Conservation (phyloP, 2,329 filamentous ascomycete species). For the Huntiella decipiens region DNA sequence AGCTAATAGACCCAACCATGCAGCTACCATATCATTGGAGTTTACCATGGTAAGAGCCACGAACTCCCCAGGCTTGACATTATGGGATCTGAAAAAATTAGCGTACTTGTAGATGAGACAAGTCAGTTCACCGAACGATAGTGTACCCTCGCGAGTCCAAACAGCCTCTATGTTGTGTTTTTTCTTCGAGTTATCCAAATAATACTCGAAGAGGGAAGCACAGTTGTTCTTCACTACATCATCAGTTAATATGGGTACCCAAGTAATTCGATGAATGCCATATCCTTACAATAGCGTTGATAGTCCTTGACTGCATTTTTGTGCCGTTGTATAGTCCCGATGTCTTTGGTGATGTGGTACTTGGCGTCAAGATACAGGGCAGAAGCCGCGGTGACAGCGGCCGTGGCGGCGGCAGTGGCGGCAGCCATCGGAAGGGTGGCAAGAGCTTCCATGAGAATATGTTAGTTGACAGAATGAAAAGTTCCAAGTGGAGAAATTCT, state of each 20-base stretch:
- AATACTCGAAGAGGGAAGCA: slow-evolving; percentile 44
- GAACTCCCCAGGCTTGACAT: slow-evolving; percentile 38
- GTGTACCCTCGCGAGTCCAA: slow-evolving; percentile 45
- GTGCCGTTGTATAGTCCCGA: slow-evolving; percentile 26
- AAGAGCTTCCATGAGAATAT: background rate
- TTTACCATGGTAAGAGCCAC: slow-evolving; percentile 51
- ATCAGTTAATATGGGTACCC: slow-evolving; percentile 11
- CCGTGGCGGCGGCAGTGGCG: background rate
- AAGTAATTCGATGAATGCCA: background rate
- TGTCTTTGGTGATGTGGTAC: slow-evolving; percentile 45
- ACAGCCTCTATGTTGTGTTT: slow-evolving; percentile 38
- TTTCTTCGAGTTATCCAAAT: slow-evolving; percentile 35
- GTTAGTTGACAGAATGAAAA: background rate
- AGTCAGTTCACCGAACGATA: slow-evolving; percentile 38
- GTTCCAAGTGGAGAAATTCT: background rate
- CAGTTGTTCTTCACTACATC: slow-evolving; percentile 23
- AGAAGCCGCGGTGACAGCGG: background rate
- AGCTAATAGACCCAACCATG: slow-evolving; percentile 44
- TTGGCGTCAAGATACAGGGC: slow-evolving; percentile 45
- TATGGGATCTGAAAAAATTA: slow-evolving; percentile 39
- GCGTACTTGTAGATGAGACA: slow-evolving; percentile 40
- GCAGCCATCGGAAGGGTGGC: background rate
- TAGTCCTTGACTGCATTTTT: slow-evolving; percentile 25
- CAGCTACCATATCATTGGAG: slow-evolving; percentile 45
- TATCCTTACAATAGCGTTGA: slow-evolving; percentile 25